phyloP scores from a whole-genome alignment of 768 basidiomycete genomes.

The Trametes gibbosa region DNA sequence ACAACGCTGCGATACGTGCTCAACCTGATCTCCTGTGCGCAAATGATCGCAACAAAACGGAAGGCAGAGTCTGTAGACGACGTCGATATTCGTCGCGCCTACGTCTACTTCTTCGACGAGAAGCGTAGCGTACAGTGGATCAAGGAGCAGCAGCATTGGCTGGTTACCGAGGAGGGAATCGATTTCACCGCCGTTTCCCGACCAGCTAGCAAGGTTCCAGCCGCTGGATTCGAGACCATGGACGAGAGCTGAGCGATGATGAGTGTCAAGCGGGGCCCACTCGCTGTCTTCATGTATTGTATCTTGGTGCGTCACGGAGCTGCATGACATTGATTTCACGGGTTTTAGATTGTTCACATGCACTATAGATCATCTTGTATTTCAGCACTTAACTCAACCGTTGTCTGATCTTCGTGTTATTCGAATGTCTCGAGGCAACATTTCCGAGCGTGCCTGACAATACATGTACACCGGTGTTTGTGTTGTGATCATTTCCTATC shows the following conservation, averaged over 20 bases:
- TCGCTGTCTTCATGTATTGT: background rate
- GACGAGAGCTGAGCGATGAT: conserved; percentile 31
- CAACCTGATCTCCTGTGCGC: conserved; percentile 91
- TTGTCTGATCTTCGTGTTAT: background rate
- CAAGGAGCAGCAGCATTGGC: conserved; percentile 73
- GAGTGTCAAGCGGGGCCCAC: background rate
- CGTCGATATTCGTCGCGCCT: conserved; percentile 80
- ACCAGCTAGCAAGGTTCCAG: background rate
- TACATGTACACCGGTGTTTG: background rate
- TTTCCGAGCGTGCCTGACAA: background rate
- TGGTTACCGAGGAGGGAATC: conserved; percentile 72
- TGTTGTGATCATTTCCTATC: conserved; percentile 9
- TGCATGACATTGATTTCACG: background rate
- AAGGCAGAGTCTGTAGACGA: conserved; percentile 80
- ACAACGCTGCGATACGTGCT: conserved; percentile 93
- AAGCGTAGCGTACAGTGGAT: conserved; percentile 90
- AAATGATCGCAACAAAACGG: conserved; percentile 80
- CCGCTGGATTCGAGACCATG: conserved; percentile 28
- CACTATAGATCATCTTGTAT: background rate
- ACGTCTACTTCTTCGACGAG: conserved; percentile 91
- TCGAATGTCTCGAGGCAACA: background rate
- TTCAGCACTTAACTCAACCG: background rate
- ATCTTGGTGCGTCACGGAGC: conserved; percentile 7
- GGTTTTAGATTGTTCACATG: background rate
- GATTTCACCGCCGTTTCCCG: conserved; percentile 27